phyloP scores from a whole-genome alignment of 106 monocot species.

The Acorus gramineus region DNA sequence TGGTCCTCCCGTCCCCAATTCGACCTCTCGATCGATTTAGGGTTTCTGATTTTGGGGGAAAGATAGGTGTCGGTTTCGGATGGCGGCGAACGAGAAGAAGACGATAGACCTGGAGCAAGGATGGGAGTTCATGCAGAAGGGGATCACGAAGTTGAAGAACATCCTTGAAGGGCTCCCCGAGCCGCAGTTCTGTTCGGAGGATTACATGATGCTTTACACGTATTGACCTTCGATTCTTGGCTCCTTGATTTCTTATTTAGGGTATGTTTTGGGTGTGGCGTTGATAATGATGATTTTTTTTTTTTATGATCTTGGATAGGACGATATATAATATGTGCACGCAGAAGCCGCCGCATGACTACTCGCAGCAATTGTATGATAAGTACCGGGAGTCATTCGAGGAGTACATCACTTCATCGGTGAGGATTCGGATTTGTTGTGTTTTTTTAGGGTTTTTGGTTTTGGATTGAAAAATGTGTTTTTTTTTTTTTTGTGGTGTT shows the following conservation, averaged over 20 bases:
- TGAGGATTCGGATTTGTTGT: slow-evolving; percentile 6
- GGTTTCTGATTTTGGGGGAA: too few species aligned
- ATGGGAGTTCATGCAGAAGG: slow-evolving; percentile 90
- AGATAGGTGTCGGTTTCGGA: too few species aligned
- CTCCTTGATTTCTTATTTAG: neutral
- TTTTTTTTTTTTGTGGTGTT: neutral
- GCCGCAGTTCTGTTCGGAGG: slow-evolving; percentile 59
- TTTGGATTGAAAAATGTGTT: too few species aligned
- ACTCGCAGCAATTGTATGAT: slow-evolving; percentile 86
- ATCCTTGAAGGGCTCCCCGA: slow-evolving; percentile 71
- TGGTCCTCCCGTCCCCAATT: too few species aligned
- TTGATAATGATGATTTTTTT: neutral
- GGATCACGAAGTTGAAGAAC: slow-evolving; percentile 83
- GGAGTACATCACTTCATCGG: slow-evolving; percentile 62
- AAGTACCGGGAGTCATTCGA: slow-evolving; percentile 63
- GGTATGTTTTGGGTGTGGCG: slow-evolving; percentile 5
- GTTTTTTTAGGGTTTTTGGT: too few species aligned
- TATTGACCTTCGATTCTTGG: slow-evolving; percentile 8
- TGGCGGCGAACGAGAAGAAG: slow-evolving; percentile 14
- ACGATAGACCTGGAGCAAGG: slow-evolving; percentile 74
- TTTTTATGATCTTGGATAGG: slow-evolving; percentile 19
- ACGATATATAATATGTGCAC: slow-evolving; percentile 95
- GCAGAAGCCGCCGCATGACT: slow-evolving; percentile 80
- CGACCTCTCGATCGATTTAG: too few species aligned
- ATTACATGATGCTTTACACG: slow-evolving; percentile 95